A percentile compares a stretch with the other conserved stretches of the same genome.
phyloP scores from a whole-genome alignment of 495 filamentous ascomycete species.

The Penicillium crystallinum region DNA sequence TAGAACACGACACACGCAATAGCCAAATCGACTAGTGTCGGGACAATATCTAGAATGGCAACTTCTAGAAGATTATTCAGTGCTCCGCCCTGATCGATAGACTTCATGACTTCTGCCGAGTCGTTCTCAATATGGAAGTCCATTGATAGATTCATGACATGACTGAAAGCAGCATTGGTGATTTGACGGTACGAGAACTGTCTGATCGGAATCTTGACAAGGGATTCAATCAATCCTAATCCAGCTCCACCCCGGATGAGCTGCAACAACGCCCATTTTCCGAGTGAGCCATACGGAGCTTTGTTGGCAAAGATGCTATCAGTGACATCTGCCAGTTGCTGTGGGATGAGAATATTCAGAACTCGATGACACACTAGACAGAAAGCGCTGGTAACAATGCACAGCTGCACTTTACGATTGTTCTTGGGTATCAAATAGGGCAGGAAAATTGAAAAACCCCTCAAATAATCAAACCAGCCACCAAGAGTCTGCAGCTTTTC shows the following conservation, averaged over 20 bases:
- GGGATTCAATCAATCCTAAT: constrained; percentile 2
- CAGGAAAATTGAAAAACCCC: constrained; percentile 47
- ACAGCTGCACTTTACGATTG: constrained; percentile 49
- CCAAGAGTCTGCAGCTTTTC: neutral
- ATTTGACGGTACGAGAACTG: constrained; percentile 21
- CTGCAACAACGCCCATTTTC: constrained; percentile 37
- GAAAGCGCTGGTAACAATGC: constrained; percentile 29
- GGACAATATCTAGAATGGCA: constrained; percentile 7
- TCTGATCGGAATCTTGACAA: constrained; percentile 14
- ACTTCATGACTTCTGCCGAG: constrained; percentile 17
- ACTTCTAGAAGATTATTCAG: constrained; percentile 11
- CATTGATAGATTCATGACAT: constrained; percentile 15
- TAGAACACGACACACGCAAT: constrained; percentile 10
- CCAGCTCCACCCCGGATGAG: constrained; percentile 6
- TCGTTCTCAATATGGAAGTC: constrained; percentile 8
- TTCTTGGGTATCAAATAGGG: constrained; percentile 62
- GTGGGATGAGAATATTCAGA: constrained; percentile 57
- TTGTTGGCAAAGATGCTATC: constrained; percentile 53
- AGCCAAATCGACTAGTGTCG: constrained; percentile 1
- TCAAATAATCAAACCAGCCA: constrained; percentile 4
- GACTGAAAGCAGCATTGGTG: constrained; percentile 19
- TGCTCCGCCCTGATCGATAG: constrained; percentile 14
- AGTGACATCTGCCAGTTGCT: constrained; percentile 60
- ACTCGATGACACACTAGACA: neutral
- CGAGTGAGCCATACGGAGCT: constrained; percentile 49